Conservation (phyloP, 2,329 filamentous ascomycete genomes). For the Ophiostoma triangulosporum region DNA sequence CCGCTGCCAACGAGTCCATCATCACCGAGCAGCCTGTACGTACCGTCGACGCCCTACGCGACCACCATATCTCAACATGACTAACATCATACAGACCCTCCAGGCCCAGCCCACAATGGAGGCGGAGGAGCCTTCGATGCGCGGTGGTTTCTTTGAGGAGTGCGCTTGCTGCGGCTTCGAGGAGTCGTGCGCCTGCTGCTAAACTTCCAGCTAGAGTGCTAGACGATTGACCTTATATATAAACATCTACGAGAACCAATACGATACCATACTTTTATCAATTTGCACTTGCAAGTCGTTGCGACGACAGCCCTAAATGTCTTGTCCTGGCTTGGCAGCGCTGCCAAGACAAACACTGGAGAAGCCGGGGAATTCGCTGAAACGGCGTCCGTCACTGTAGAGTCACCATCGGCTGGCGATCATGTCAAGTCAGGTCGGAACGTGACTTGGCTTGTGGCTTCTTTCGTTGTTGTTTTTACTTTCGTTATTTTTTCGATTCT, state of each 20-base stretch:
- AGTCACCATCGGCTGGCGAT: too few relatives aligned
- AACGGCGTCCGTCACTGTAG: too few relatives aligned
- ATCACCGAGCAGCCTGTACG: slow-evolving; percentile 21
- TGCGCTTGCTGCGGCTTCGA: slow-evolving; percentile 20
- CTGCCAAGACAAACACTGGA: slow-evolving; percentile 3
- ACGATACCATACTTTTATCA: background rate
- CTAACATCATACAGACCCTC: slow-evolving; percentile 11
- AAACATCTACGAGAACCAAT: background rate
- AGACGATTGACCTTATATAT: background rate
- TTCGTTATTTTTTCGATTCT: background rate
- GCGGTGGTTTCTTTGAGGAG: slow-evolving; percentile 21
- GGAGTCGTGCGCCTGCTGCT: slow-evolving; percentile 20
- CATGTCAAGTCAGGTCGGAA: too few relatives aligned
- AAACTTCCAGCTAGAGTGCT: too few relatives aligned
- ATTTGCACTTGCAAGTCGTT: background rate
- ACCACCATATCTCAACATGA: background rate
- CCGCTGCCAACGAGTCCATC: slow-evolving; percentile 13
- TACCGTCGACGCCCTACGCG: too few relatives aligned
- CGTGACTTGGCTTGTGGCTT: too few relatives aligned
- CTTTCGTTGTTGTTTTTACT: background rate
- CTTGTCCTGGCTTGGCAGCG: slow-evolving; percentile 1
- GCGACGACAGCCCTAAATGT: background rate
- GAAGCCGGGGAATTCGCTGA: background rate
- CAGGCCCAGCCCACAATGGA: slow-evolving; percentile 20
- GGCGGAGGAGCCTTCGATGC: slow-evolving; percentile 16